phyloP scores from a whole-genome alignment of 2,329 filamentous ascomycete genomes.

The Cytospora piceae region DNA sequence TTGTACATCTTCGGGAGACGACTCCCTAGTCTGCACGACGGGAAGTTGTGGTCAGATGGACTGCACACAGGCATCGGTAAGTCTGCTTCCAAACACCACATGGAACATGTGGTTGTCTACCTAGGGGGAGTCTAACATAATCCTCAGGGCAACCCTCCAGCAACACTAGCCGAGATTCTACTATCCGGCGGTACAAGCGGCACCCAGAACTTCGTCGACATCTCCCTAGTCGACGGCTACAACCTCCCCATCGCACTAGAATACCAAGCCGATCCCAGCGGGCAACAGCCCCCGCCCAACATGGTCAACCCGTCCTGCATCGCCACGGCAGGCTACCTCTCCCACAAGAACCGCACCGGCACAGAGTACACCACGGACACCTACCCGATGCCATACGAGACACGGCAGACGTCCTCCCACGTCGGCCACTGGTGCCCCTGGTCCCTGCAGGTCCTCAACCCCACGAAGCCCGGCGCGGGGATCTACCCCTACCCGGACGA shows the following conservation, averaged over 20 bases:
- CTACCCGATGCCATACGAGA: slow-evolving; percentile 71
- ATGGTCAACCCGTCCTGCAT: slow-evolving; percentile 78
- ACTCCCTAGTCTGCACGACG: slow-evolving; percentile 55
- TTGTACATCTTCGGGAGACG: slow-evolving; percentile 72
- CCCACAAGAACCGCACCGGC: slow-evolving; percentile 56
- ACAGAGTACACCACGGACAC: slow-evolving; percentile 65
- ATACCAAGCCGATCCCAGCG: slow-evolving; percentile 58
- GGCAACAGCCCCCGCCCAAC: slow-evolving; percentile 72
- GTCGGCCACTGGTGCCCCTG: slow-evolving; percentile 78
- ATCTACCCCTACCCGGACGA: slow-evolving; percentile 82
- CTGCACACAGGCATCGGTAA: slow-evolving; percentile 47
- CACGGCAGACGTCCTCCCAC: slow-evolving; percentile 56
- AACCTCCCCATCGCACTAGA: slow-evolving; percentile 72
- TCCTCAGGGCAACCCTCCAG: slow-evolving; percentile 68
- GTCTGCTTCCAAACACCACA: background rate
- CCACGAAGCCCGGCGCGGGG: slow-evolving; percentile 71
- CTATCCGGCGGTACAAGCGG: slow-evolving; percentile 65
- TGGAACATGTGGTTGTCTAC: background rate
- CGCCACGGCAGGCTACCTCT: slow-evolving; percentile 66
- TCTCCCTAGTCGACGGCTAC: slow-evolving; percentile 84
- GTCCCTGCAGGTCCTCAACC: slow-evolving; percentile 71
- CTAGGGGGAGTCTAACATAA: slow-evolving; percentile 2
- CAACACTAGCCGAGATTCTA: slow-evolving; percentile 81
- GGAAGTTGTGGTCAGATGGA: slow-evolving; percentile 47
- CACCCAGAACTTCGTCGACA: slow-evolving; percentile 78